A percentile compares a stretch with the other conserved stretches of the same genome.
These are phyloP conservation scores for Trichoderma koningii DNA, from an alignment of 2,329 filamentous ascomycete genomes.

Conservation along the genomic window DNA sequence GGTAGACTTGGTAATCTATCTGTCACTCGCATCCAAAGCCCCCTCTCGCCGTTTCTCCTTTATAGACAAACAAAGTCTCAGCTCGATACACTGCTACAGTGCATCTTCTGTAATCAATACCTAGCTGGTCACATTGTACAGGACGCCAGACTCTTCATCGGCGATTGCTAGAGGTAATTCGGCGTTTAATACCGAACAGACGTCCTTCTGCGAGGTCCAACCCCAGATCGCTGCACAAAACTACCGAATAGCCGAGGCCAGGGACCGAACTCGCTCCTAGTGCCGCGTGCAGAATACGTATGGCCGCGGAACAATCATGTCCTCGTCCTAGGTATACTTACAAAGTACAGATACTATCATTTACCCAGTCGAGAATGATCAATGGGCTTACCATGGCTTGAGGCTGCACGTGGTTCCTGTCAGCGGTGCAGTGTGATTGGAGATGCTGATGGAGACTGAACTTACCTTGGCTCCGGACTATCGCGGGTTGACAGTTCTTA, in stretches of 20 bases:
- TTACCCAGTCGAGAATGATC: background rate
- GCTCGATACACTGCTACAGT: background rate
- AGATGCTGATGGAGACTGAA: background rate
- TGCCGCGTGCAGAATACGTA: too few species aligned
- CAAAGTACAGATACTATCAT: too few species aligned
- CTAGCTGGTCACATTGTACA: too few species aligned
- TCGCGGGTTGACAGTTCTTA: too few species aligned
- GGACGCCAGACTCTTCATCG: background rate
- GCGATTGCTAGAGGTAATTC: background rate
- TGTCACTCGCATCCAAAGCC: too few species aligned
- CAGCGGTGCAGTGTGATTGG: background rate
- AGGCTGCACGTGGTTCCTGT: slow-evolving; percentile 10
- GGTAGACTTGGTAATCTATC: too few species aligned
- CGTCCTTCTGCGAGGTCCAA: background rate
- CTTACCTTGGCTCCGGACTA: background rate
- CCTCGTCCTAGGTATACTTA: too few species aligned
- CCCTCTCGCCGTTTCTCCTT: background rate
- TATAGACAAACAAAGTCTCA: background rate
- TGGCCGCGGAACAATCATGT: too few species aligned
- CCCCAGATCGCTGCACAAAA: background rate
- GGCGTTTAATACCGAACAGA: background rate
- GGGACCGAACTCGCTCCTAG: slow-evolving; percentile 11
- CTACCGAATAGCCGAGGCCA: slow-evolving; percentile 21
- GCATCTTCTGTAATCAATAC: too few species aligned
- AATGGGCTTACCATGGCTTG: background rate